phyloP scores from a whole-genome alignment of 176 grass and related monocot species.

The Aegilops tauschii region DNA sequence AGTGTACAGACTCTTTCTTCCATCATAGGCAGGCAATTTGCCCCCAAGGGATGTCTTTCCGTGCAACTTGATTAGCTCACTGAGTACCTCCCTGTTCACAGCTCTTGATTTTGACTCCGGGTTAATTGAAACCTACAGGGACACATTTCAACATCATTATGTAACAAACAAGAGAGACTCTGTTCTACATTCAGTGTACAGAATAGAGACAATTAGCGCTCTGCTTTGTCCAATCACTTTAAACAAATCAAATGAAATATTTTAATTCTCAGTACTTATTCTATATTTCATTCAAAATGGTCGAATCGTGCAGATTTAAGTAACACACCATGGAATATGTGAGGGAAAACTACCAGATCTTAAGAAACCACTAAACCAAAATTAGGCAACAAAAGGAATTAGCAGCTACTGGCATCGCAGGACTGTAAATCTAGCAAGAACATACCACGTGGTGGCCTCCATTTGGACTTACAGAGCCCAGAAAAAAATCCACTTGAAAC shows the following conservation, averaged over 20 bases:
- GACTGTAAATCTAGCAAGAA: background rate
- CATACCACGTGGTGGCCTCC: background rate
- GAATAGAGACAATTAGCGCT: background rate
- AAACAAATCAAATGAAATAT: too few species aligned
- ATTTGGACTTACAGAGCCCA: background rate
- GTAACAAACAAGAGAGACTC: background rate
- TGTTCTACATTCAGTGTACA: background rate
- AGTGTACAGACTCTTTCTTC: conserved; percentile 84
- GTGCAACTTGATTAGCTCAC: conserved; percentile 58
- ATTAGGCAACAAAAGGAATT: background rate
- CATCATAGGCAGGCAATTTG: conserved; percentile 74
- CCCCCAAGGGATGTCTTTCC: conserved; percentile 45
- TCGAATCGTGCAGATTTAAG: background rate
- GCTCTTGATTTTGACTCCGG: conserved; percentile 72
- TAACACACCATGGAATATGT: too few species aligned
- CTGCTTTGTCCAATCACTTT: background rate
- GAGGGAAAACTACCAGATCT: background rate
- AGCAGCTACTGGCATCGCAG: background rate
- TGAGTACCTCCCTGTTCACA: conserved; percentile 60
- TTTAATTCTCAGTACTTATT: background rate
- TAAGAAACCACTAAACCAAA: background rate
- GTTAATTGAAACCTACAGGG: conserved; percentile 52
- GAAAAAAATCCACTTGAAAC: background rate
- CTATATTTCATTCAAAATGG: background rate
- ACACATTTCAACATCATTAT: background rate